Base-by-base conservation (phyloP, 768 basidiomycete genomes). In the Leucosporidium yakuticum region DNA sequence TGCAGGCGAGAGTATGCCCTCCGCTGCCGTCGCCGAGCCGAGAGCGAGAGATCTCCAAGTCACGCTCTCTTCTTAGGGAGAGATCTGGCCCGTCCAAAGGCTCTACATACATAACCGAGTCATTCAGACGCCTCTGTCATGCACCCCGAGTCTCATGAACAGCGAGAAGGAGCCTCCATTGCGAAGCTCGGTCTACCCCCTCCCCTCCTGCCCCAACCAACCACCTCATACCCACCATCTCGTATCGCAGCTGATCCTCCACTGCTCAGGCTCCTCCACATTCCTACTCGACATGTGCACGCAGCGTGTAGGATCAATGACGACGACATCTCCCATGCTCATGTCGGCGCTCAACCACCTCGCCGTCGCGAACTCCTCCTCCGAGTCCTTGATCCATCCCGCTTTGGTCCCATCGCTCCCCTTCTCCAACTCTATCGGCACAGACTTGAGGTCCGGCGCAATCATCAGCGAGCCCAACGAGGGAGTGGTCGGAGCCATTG, bases 181-280 rank as follows among this genome's bases (percentile, higher is more conserved):
- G 39, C 39, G 39, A 44, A 44, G 39, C 39, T 44, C 39, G 39
- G 39, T 44, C 39, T 2, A 9, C 39, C 6, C 39, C 39, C 6
- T 44, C 39, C 8, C 39, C 39, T 6, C 50, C n/a, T 48, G 47
- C 21, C 50, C 23, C 3, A 51, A 23, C 25, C 50, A 21, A 48
- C 14, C 17, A 51, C 50, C 25, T 51, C 53, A 54, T 3, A 54
- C 25, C 53, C 53, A 54, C 56, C 56, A 57, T 14, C 56, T 32
- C 32, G 56, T 57, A 31, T 57, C 56, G 25, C 56, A 57, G 32
- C 56, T 57, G 56, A 57, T 32, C 31, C 56, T 29, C 56, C 56
- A 57, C 56, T 57, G 32, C 17, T 32, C 19, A 4, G 56, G 31
- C 32, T 21, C 53, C 53, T 25, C 53, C 25, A 32, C 20, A 14